A percentile compares a stretch with the other conserved stretches of the same genome.
Evolutionary conservation across 208 protist species (phyloP).

Genomic region (Leishmania aethiopica): DNA sequence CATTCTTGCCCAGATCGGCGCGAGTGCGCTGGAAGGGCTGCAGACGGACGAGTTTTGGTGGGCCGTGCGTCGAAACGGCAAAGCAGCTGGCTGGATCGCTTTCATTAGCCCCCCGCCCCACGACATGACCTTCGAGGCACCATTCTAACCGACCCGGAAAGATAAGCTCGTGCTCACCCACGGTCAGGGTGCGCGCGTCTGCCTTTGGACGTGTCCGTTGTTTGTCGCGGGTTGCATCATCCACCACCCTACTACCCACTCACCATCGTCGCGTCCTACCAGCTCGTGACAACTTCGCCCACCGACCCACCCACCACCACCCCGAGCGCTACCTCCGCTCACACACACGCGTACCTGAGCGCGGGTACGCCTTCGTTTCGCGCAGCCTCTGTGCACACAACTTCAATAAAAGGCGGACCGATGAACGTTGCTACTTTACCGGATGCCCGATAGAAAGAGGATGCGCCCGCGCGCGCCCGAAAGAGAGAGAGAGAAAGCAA

Average conservation of each 20-base stretch:
- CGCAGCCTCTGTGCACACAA: neutral
- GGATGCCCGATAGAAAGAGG: neutral
- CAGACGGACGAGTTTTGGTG: conserved; percentile 41
- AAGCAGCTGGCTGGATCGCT: conserved; percentile 45
- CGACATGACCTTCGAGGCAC: conserved; percentile 29
- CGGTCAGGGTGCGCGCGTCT: neutral
- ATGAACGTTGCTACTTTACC: neutral
- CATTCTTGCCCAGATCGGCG: conserved; percentile 52
- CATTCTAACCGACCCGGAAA: conserved; percentile 6
- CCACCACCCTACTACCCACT: neutral
- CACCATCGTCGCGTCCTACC: neutral
- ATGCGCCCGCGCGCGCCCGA: neutral
- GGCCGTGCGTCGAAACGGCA: conserved; percentile 29
- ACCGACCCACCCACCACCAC: neutral
- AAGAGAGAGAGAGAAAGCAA: neutral
- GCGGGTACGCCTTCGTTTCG: neutral
- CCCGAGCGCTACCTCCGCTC: neutral
- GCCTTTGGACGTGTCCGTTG: neutral
- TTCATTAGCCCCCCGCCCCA: conserved; percentile 55
- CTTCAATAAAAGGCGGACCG: neutral
- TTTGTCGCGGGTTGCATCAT: neutral
- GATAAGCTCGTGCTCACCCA: neutral
- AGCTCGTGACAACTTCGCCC: neutral
- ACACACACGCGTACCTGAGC: neutral
- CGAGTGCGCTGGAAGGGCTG: conserved; percentile 45